Conservation (phyloP, 1,284 basidiomycete genomes). For the Hemileccinum hortonii region DNA sequence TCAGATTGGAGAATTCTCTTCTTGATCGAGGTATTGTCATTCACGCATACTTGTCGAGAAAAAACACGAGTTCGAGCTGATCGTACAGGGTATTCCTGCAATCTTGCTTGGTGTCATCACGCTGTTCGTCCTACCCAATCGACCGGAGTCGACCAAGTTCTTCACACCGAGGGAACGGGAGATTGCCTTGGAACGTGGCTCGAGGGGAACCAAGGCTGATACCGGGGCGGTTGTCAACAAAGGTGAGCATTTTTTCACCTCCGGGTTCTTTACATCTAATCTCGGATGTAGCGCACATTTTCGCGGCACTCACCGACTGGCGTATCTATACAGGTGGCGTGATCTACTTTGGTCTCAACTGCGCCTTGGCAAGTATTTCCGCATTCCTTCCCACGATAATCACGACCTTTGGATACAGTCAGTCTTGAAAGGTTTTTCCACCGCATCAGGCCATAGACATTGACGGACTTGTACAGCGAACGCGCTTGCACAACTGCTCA, state of each 20-base stretch:
- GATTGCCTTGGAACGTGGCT: slow-evolving; percentile 73
- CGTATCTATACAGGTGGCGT: slow-evolving; percentile 57
- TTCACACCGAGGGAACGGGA: slow-evolving; percentile 70
- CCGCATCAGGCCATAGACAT: neutral
- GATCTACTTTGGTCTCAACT: slow-evolving; percentile 79
- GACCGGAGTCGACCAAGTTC: slow-evolving; percentile 73
- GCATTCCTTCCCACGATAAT: slow-evolving; percentile 87
- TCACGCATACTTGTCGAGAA: neutral
- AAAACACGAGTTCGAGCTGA: neutral
- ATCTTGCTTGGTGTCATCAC: slow-evolving; percentile 70
- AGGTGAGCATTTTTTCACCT: slow-evolving; percentile 39
- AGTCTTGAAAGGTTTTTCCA: slow-evolving; percentile 9
- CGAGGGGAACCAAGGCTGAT: slow-evolving; percentile 67
- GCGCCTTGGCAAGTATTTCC: slow-evolving; percentile 73
- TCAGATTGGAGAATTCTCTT: slow-evolving; percentile 67
- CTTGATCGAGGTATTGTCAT: slow-evolving; percentile 62
- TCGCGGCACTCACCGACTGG: slow-evolving; percentile 69
- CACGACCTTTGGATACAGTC: slow-evolving; percentile 64
- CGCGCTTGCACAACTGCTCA: slow-evolving; percentile 63
- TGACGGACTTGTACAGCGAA: slow-evolving; percentile 36
- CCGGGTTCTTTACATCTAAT: neutral
- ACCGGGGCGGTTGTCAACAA: slow-evolving; percentile 65
- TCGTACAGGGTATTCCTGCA: slow-evolving; percentile 57
- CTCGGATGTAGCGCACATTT: slow-evolving; percentile 51
- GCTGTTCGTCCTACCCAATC: slow-evolving; percentile 67